Base-by-base conservation (phyloP, 2,329 filamentous ascomycete genomes). In the Diplodia mutila region DNA sequence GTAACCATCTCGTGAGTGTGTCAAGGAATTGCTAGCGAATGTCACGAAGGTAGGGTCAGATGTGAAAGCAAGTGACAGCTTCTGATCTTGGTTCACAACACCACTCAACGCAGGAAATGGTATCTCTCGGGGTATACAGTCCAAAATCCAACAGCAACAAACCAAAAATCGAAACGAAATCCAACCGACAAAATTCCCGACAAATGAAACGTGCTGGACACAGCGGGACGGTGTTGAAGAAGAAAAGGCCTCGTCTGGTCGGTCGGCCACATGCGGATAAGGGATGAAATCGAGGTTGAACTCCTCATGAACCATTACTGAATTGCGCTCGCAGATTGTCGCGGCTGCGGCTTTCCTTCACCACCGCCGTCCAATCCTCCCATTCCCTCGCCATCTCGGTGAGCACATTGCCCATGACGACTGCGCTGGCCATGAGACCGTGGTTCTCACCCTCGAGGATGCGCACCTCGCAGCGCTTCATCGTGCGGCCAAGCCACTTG, bases 311-410 rank as follows among this genome's bases (percentile, higher is more conserved):
- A 9, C 51, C 53, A 23, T 51, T 66, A 14, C 23, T 49, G 21
- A 53, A 54, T 53, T 57, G 52, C n/a, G 23, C 64, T 14, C 64
- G 64, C 5, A 66, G 64, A 23, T 66, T 66, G 53, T 66, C 64
- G 14, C 53, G 52, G 42, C 64, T 66, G 39, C 64, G 52, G 27
- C 39, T 66, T 21, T 66, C 49, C 34, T 63, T 65, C 18, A 59
- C 55, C 14, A 78, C 72, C 3, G 70, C 73, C 7, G 74, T 77
- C 78, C 78, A 80, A 57, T 80, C 77, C 67, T 78, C 75, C 94
- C 94, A 98, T 78, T 98, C 95, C 72, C 89, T 89, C 64, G 92
- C 91, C 74, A 99, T 97, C 81, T 99, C 95, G 79, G 93, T 94
- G 42, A 99, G 82, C n/a, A 98, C 91, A 23, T 90, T 89, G 52